A percentile compares a stretch with the other conserved stretches of the same genome.
These are phyloP conservation scores for Cryptosporidium bovis DNA, from an alignment of 169 alveolate genomes.

Conservation along the genomic window DNA sequence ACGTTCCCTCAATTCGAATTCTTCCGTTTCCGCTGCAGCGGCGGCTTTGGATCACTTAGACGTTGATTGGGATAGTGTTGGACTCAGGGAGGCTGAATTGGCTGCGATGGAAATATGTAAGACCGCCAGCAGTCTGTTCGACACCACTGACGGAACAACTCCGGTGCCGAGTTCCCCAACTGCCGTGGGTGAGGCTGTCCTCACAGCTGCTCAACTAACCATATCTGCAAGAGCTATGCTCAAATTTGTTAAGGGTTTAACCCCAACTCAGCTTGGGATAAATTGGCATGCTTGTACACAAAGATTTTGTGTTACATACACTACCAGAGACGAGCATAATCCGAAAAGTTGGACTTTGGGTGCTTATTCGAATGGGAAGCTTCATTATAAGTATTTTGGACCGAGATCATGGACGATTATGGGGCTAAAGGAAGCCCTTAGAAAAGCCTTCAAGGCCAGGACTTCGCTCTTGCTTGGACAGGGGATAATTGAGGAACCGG, in stretches of 20 bases:
- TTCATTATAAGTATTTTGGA: constrained; percentile 68
- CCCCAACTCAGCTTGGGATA: constrained; percentile 65
- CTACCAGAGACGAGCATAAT: constrained; percentile 72
- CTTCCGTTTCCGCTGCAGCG: constrained; percentile 73
- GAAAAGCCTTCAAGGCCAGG: constrained; percentile 72
- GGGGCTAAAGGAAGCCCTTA: constrained; percentile 65
- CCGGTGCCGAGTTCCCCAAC: constrained; percentile 71
- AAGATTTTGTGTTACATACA: constrained; percentile 67
- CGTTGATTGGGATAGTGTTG: constrained; percentile 74
- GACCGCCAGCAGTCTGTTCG: constrained; percentile 66
- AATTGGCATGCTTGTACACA: constrained; percentile 74
- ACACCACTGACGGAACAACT: constrained; percentile 71
- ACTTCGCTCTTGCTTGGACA: constrained; percentile 64
- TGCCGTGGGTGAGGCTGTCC: constrained; percentile 69
- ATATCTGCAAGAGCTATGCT: constrained; percentile 74
- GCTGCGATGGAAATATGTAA: constrained; percentile 74
- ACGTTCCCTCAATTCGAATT: constrained; percentile 25
- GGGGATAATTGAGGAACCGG: constrained; percentile 74
- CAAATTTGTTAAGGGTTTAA: constrained; percentile 59
- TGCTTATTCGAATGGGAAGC: constrained; percentile 70
- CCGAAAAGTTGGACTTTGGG: constrained; percentile 73
- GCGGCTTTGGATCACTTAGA: constrained; percentile 73
- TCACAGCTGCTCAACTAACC: constrained; percentile 61
- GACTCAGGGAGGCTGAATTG: constrained; percentile 63
- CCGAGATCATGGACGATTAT: constrained; percentile 73